phyloP scores from a whole-genome alignment of 2,329 filamentous ascomycete species.

The Penicillium sp. region DNA sequence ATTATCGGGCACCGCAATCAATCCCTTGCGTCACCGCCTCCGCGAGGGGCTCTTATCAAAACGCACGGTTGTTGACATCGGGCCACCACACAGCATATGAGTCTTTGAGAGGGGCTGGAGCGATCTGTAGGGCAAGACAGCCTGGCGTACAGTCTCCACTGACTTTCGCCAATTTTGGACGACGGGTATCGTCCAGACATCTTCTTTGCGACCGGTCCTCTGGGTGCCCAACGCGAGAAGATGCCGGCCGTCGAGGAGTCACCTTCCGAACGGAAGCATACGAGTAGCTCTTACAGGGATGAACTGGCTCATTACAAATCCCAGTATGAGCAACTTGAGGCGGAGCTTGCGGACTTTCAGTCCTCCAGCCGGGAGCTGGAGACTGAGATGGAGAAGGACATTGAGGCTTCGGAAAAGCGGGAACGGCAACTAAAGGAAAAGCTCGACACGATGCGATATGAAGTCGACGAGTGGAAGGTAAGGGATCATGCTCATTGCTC shows the following conservation, averaged over 20 bases:
- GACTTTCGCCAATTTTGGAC: constrained; percentile 9
- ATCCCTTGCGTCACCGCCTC: constrained; percentile 40
- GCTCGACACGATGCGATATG: constrained; percentile 78
- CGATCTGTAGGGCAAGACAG: constrained; percentile 9
- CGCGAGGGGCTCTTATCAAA: constrained; percentile 33
- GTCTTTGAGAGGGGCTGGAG: constrained; percentile 11
- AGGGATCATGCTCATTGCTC: constrained; percentile 15
- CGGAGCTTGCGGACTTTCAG: constrained; percentile 90
- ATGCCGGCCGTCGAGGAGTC: constrained; percentile 42
- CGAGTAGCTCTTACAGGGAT: constrained; percentile 58
- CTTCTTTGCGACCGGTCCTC: constrained; percentile 17
- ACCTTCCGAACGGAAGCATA: constrained; percentile 41
- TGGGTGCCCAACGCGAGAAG: constrained; percentile 29
- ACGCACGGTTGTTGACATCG: constrained; percentile 18
- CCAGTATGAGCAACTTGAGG: constrained; percentile 90
- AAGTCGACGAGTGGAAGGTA: constrained; percentile 99
- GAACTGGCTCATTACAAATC: constrained; percentile 91
- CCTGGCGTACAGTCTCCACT: constrained; percentile 3
- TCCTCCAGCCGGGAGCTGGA: constrained; percentile 92
- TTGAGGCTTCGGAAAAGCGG: constrained; percentile 91
- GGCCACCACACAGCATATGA: constrained; percentile 21
- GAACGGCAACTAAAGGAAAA: constrained; percentile 84
- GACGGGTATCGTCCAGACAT: constrained; percentile 12
- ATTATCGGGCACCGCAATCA: constrained; percentile 20
- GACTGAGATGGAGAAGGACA: constrained; percentile 90